Evolutionary conservation across 2,329 filamentous ascomycete species (phyloP).

Genomic region (Arthroderma sp.): DNA sequence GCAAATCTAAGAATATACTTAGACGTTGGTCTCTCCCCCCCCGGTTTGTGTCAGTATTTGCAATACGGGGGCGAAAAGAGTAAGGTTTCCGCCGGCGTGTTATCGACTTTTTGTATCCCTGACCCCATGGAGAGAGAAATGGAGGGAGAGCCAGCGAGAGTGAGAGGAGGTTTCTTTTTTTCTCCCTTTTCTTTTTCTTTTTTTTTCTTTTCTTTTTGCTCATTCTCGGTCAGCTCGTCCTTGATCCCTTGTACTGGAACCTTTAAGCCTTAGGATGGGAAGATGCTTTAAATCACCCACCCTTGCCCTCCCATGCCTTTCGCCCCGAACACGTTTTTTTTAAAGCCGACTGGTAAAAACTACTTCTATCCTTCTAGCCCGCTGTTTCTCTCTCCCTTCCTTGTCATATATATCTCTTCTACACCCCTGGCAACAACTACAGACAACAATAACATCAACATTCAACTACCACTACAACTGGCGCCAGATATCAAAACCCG

Average conservation of each 20-base stretch:
- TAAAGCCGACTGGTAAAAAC: not conserved
- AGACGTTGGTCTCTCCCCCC: not conserved
- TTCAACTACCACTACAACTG: not conserved
- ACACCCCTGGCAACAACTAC: not conserved
- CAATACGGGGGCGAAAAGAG: conserved; percentile 1
- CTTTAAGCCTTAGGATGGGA: conserved; percentile 4
- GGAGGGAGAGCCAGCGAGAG: not conserved
- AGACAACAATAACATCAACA: too few species aligned
- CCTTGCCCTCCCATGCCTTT: conserved; percentile 1
- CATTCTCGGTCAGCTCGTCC: conserved; percentile 5
- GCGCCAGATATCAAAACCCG: not conserved
- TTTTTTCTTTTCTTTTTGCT: too few species aligned
- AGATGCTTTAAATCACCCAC: conserved; percentile 4
- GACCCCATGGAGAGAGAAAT: not conserved
- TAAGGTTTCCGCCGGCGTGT: not conserved
- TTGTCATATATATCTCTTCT: not conserved
- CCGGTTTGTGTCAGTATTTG: not conserved
- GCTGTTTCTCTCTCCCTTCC: not conserved
- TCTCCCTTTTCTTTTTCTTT: too few species aligned
- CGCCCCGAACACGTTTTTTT: conserved; percentile 1
- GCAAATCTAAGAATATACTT: conserved; percentile 5
- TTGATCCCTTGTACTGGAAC: conserved; percentile 7
- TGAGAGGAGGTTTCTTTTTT: not conserved
- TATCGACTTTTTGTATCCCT: not conserved
- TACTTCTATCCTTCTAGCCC: conserved; percentile 4